phyloP scores from a whole-genome alignment of 148 eudicot genomes.

The Vaccinium darrowii region DNA sequence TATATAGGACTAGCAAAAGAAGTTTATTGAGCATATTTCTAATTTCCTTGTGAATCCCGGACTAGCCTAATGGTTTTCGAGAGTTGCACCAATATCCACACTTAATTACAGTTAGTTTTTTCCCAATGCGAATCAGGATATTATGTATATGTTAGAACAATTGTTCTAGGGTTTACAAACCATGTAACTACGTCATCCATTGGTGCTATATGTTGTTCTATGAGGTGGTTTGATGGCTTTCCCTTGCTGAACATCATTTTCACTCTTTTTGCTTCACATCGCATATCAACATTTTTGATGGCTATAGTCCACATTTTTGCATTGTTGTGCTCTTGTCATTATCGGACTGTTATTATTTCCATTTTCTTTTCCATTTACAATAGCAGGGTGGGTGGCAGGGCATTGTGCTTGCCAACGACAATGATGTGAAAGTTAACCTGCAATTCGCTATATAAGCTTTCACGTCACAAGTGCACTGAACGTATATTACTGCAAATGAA shows the following conservation, averaged over 20 bases:
- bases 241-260: neutral
- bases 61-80: neutral
- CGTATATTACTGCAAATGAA: neutral
- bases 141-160: neutral
- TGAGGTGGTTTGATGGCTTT: neutral
- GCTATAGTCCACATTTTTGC: neutral
- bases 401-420: neutral
- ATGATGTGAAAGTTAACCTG: neutral
- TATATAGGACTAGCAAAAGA: neutral
- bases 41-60: neutral
- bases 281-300: neutral
- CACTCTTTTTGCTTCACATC: neutral
- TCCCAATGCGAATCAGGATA: neutral
- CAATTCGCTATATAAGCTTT: neutral
- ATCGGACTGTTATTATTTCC: neutral
- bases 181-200: neutral
- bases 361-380: neutral
- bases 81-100: neutral
- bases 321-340: neutral
- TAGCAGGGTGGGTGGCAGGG: neutral
- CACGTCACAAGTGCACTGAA: neutral
- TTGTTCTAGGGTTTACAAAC: slow-evolving; percentile 2
- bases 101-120: neutral
- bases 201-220: neutral
- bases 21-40: neutral